phyloP scores from a whole-genome alignment of 225 moss, liverwort and hornwort species.

The Asterella californica region DNA sequence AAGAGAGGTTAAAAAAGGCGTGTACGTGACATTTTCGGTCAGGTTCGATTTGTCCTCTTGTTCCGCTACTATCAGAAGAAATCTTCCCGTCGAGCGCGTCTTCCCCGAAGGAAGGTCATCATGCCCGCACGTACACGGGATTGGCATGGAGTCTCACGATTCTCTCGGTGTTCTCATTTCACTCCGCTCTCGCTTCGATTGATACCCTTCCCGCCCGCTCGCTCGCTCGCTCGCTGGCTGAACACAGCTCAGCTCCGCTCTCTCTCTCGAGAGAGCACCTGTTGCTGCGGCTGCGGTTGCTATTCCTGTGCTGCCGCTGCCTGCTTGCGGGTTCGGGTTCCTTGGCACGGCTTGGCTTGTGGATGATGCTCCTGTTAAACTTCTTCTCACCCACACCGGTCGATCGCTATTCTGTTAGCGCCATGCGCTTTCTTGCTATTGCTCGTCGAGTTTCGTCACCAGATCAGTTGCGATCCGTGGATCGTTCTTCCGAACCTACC shows the following conservation, averaged over 20 bases:
- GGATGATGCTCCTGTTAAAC: neutral
- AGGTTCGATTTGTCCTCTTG: conserved; percentile 4
- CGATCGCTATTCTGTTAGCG: neutral
- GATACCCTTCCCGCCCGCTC: neutral
- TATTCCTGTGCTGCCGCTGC: too few species aligned
- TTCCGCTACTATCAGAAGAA: neutral
- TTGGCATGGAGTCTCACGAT: neutral
- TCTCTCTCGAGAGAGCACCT: neutral
- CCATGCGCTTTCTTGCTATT: neutral
- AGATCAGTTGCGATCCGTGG: neutral
- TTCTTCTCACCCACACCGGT: neutral
- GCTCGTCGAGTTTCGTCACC: neutral
- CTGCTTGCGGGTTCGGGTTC: neutral
- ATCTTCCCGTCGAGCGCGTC: neutral
- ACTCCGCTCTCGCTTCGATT: neutral
- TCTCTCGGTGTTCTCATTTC: neutral
- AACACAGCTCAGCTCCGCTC: neutral
- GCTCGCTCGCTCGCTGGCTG: neutral
- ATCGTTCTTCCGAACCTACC: neutral
- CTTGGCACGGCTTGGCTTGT: neutral
- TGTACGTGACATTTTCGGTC: neutral
- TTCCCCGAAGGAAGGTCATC: neutral
- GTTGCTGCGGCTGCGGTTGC: neutral
- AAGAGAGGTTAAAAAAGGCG: too few species aligned
- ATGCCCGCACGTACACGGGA: neutral